These are phyloP conservation scores for Tylopilus sp. DNA, from an alignment of 768 basidiomycete species.

Conservation along the genomic window DNA sequence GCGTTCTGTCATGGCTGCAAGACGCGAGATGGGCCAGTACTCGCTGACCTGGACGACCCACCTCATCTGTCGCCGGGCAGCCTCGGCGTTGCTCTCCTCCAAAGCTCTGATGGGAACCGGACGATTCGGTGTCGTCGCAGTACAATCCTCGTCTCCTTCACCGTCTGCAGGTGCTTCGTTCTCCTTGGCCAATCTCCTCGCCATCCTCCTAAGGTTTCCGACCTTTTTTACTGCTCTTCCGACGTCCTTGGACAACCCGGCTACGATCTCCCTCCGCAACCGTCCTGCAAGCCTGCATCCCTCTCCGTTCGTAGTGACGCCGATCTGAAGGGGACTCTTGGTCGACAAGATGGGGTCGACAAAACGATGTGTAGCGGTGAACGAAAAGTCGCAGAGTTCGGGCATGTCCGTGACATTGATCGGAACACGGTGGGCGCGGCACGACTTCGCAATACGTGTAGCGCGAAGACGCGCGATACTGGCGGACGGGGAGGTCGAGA, in stretches of 20 bases:
- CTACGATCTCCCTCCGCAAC: slow-evolving; percentile 78
- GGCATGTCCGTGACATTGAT: slow-evolving; percentile 89
- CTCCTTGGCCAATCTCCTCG: slow-evolving; percentile 31
- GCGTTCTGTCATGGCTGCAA: slow-evolving; percentile 61
- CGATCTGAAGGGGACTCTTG: slow-evolving; percentile 63
- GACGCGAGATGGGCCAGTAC: slow-evolving; percentile 83
- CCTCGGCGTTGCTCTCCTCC: slow-evolving; percentile 42
- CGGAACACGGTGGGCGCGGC: slow-evolving; percentile 57
- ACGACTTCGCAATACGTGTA: slow-evolving; percentile 51
- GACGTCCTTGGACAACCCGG: slow-evolving; percentile 64
- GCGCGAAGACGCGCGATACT: slow-evolving; percentile 44
- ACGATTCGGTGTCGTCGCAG: slow-evolving; percentile 59
- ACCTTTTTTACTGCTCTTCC: slow-evolving; percentile 75
- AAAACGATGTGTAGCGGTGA: slow-evolving; percentile 84
- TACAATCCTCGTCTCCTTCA: slow-evolving; percentile 53
- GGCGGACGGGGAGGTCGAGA: slow-evolving; percentile 41
- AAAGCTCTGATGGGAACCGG: slow-evolving; percentile 52
- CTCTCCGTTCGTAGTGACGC: slow-evolving; percentile 86
- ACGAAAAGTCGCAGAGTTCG: slow-evolving; percentile 84
- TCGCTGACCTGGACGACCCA: slow-evolving; percentile 97
- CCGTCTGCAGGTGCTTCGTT: slow-evolving; percentile 25
- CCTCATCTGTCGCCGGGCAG: slow-evolving; percentile 66
- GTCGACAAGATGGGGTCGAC: slow-evolving; percentile 42
- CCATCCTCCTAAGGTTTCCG: slow-evolving; percentile 61
- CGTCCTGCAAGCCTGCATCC: slow-evolving; percentile 84